These are phyloP conservation scores for Acanthamoeba rhysodes DNA, from an alignment of 208 protist species.

Conservation along the genomic window DNA sequence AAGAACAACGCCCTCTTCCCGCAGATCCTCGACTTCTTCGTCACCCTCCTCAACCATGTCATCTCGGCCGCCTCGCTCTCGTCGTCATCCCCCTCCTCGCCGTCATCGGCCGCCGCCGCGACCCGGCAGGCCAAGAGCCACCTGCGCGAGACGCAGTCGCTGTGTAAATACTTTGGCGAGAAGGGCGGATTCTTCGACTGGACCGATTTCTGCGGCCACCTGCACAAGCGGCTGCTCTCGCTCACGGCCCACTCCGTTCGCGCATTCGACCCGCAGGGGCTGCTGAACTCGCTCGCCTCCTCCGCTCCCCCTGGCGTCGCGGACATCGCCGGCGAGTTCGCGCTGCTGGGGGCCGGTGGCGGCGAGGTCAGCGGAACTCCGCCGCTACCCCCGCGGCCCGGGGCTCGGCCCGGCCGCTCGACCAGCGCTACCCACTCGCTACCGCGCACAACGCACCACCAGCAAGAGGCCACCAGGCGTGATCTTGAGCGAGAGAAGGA, in stretches of 20 bases:
- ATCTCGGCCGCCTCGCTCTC: neutral
- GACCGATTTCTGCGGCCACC: constrained; percentile 69
- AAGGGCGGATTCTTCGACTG: constrained; percentile 62
- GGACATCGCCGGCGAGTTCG: constrained; percentile 38
- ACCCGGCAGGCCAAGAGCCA: constrained; percentile 37
- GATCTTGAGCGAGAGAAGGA: constrained; percentile 1
- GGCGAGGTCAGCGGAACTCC: neutral
- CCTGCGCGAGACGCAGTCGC: constrained; percentile 51
- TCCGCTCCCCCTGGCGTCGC: neutral
- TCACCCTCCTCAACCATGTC: constrained; percentile 66
- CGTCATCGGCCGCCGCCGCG: neutral
- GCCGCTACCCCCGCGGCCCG: constrained; percentile 21
- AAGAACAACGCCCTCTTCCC: constrained; percentile 64
- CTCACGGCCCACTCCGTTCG: constrained; percentile 40
- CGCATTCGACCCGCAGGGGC: constrained; percentile 16
- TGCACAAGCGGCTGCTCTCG: constrained; percentile 53
- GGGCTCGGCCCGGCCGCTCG: neutral
- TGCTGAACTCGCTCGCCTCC: constrained; percentile 9
- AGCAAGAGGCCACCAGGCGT: neutral
- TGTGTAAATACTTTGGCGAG: constrained; percentile 72
- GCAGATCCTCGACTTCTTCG: constrained; percentile 61
- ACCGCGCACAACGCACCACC: neutral
- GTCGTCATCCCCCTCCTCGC: neutral
- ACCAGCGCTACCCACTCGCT: neutral
- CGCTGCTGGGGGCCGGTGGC: neutral